Conservation (phyloP, 164 flowering plant genomes). For the Malania oleifera region DNA sequence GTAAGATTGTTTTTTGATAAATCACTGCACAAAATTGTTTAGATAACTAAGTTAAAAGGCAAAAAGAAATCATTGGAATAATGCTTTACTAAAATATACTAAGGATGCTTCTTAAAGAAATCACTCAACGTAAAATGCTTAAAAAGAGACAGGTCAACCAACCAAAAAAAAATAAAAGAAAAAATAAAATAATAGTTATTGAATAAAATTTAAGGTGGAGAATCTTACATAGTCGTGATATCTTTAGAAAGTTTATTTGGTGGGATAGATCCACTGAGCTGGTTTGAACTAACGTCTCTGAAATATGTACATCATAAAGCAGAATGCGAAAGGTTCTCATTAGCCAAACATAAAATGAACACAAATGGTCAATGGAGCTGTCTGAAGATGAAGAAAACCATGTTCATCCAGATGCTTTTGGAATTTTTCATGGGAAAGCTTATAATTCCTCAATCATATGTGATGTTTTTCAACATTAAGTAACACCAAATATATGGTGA, state of each 20-base stretch:
- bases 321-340: not conserved
- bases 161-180: not conserved
- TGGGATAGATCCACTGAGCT: conserved; percentile 56
- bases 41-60: conserved; percentile 1
- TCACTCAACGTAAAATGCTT: not conserved
- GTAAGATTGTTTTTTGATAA: conserved; percentile 46
- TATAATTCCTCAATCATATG: not conserved
- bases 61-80: not conserved
- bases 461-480: not conserved
- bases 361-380: not conserved
- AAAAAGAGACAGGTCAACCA: not conserved
- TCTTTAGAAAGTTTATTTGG: conserved; percentile 34
- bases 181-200: not conserved
- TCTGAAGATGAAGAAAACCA: not conserved
- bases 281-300: conserved; percentile 66
- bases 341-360: not conserved
- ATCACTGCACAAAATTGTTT: conserved; percentile 33
- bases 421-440: not conserved
- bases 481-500: not conserved
- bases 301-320: conserved; percentile 6
- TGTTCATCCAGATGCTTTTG: not conserved
- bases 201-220: not conserved
- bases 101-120: not conserved
- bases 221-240: conserved; percentile 62
- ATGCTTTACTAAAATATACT: not conserved